Percentiles rank a stretch among this genome's conserved stretches.
Evolutionary conservation across 1,284 basidiomycete genomes (phyloP).

Genomic region (Ustilago cynodontis): DNA sequence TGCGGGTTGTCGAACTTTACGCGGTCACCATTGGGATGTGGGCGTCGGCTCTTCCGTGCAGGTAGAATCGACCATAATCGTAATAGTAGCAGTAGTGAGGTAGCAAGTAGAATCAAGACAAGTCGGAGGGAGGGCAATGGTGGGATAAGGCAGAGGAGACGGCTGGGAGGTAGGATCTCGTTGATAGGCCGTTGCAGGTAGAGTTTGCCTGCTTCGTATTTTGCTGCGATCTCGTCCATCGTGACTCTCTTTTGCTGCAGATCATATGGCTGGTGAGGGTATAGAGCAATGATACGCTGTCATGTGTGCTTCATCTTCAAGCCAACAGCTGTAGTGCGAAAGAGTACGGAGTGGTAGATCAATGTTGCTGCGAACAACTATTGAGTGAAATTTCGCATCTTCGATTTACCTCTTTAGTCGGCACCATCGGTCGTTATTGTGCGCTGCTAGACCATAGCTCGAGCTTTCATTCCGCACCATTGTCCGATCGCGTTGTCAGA

Average conservation of each 20-base stretch:
- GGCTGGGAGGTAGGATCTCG: conserved; percentile 36
- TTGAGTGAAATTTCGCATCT: too few species aligned
- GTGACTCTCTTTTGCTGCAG: neutral
- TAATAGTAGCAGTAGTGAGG: conserved; percentile 5
- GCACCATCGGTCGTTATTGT: neutral
- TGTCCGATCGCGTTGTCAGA: neutral
- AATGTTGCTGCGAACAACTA: neutral
- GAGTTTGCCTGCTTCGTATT: conserved; percentile 23
- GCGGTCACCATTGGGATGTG: neutral
- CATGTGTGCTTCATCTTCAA: too few species aligned
- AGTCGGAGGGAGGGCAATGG: conserved; percentile 29
- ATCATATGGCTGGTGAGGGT: neutral
- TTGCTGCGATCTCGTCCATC: conserved; percentile 20
- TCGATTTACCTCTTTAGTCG: neutral
- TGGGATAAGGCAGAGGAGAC: conserved; percentile 42
- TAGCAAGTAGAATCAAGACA: neutral
- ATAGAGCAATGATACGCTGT: too few species aligned
- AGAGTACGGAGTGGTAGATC: too few species aligned
- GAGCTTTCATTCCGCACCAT: neutral
- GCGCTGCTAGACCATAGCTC: neutral
- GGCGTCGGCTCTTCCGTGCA: neutral
- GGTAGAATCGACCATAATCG: conserved; percentile 37
- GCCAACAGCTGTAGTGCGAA: too few species aligned
- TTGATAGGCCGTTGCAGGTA: conserved; percentile 41
- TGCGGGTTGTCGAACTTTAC: neutral